A percentile compares a stretch with the other conserved stretches of the same genome.
Evolutionary conservation across 805 yeast species (phyloP).

Genomic region (Kodamaea restingae): DNA sequence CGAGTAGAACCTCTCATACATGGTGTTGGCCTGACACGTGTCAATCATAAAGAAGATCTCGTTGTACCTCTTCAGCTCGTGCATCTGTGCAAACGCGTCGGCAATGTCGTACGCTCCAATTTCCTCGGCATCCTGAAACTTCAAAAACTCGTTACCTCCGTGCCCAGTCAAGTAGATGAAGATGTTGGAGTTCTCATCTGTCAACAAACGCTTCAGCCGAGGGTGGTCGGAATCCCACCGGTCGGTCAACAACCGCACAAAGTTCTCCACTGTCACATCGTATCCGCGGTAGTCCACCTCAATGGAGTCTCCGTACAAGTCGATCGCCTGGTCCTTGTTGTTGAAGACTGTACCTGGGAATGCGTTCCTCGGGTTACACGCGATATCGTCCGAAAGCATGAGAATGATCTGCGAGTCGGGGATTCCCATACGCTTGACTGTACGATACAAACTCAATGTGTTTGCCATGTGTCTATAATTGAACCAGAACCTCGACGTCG

Average conservation of each 20-base stretch:
- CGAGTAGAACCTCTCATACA: conserved; percentile 88
- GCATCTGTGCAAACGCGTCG: conserved; percentile 96
- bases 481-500: conserved; percentile 97
- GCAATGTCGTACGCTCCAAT: conserved; percentile 94
- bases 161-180: conserved; percentile 97
- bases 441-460: conserved; percentile 87
- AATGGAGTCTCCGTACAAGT: conserved; percentile 87
- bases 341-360: conserved; percentile 96
- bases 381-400: conserved; percentile 95
- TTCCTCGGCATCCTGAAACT: conserved; percentile 98
- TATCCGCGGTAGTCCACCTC: conserved; percentile 97
- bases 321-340: conserved; percentile 87
- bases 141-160: conserved; percentile 96
- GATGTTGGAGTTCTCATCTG: conserved; percentile 92
- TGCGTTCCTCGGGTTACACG: conserved; percentile 93
- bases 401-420: conserved; percentile 96
- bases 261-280: conserved; percentile 96
- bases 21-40: conserved; percentile 97
- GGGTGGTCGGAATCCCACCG: conserved; percentile 96
- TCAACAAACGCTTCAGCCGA: conserved; percentile 79
- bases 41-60: conserved; percentile 97
- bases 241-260: conserved; percentile 87
- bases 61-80: conserved; percentile 90
- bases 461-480: conserved; percentile 98
- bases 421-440: conserved; percentile 92